Conservation (phyloP, 2,329 filamentous ascomycete genomes). For the Arthroderma sp. region DNA sequence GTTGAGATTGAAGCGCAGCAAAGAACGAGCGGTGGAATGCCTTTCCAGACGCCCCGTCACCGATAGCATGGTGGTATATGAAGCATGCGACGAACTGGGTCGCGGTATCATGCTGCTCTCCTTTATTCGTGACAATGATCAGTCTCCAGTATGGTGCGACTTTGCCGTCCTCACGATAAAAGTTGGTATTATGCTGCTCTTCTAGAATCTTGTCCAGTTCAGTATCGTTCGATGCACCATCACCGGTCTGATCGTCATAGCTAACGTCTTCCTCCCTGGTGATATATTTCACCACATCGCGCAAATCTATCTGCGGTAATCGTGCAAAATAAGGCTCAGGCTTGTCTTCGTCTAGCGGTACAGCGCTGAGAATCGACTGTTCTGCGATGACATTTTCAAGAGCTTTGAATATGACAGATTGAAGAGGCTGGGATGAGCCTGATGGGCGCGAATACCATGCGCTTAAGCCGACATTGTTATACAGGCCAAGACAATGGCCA, state of each 20-base stretch:
- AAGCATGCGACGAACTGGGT: conserved; percentile 31
- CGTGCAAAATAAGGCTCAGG: conserved; percentile 32
- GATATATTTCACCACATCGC: neutral
- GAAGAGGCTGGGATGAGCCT: conserved; percentile 13
- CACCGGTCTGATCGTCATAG: conserved; percentile 17
- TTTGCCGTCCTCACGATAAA: conserved; percentile 13
- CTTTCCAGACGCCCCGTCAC: conserved; percentile 34
- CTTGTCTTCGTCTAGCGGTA: conserved; percentile 29
- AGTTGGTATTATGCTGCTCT: conserved; percentile 29
- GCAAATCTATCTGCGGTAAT: conserved; percentile 30
- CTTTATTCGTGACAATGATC: conserved; percentile 20
- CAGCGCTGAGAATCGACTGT: conserved; percentile 32
- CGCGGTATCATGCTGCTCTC: conserved; percentile 9
- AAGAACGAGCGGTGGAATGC: conserved; percentile 34
- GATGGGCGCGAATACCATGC: conserved; percentile 24
- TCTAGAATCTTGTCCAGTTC: conserved; percentile 31
- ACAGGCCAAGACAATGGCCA: conserved; percentile 31
- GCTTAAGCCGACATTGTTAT: conserved; percentile 31
- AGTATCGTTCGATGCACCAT: conserved; percentile 18
- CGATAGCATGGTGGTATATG: conserved; percentile 37
- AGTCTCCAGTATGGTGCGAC: conserved; percentile 34
- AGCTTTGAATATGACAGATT: conserved; percentile 26
- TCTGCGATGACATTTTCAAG: conserved; percentile 23
- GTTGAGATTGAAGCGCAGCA: conserved; percentile 18
- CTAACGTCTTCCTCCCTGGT: conserved; percentile 19